Evolutionary conservation across 441 rosid species (phyloP), one percentile per base, ranked within the genome.

Genomic region (Bocquillonia castaneifolia): DNA sequence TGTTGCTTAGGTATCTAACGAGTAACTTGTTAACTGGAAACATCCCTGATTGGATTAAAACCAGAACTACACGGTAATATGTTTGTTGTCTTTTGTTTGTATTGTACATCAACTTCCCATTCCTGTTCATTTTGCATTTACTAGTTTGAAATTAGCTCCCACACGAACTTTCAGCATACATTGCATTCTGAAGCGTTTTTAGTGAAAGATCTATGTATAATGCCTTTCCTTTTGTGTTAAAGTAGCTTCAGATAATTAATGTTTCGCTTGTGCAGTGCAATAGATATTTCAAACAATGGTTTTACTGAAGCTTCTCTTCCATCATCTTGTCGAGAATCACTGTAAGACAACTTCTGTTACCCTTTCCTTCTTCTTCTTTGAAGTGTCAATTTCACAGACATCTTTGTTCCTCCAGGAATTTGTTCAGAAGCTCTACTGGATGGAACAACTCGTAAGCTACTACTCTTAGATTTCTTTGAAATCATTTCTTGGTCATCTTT

Each of bases 231-330:
- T 32, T 15, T 23, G 14, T n/a, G 25, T 48, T 25, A 8, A 42
- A 22, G 20, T 5, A 28, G 45, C 18, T 13, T 20, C 25, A 23
- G 40, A 42, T 1, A 15, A 23, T 28, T 60, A 6, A n/a, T 36
- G 71, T 55, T 39, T 8, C 8, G 14, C 15, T 17, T 65, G 32
- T 72, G 67, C 79, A 79, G 82, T 54, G 63, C 17, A 55, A 36
- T 70, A 48, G 85, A 81, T 58, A 65, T 81, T 70, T 81, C 81
- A 56, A 69, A 54, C 71, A 81, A 81, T 63, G 79, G 65, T 36
- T 74, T 81, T 57, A 42, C 72, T 10, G 67, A 37, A 76, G 62
- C 64, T 25, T 55, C 76, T 3, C 0, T 69, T 37, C 79, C 68
- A 70, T 8, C 55, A 64, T 20, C 56, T 63, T 79, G 85, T 67